Conservation (phyloP, 139 green algal genomes). For the Ulvella scutata region DNA sequence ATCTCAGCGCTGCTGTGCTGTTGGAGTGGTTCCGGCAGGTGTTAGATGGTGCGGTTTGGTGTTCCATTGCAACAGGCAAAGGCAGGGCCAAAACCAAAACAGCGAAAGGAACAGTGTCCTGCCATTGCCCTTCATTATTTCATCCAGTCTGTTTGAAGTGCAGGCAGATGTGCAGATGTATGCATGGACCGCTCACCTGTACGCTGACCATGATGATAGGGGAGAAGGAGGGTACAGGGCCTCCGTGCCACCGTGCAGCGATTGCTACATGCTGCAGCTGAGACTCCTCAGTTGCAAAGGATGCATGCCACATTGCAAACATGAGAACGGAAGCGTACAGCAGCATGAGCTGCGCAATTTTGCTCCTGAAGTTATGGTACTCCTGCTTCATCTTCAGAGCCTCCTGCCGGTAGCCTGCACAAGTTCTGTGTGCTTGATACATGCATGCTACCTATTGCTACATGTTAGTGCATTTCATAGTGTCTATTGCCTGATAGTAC, state of each 20-base stretch:
- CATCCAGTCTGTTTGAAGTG: too few species aligned
- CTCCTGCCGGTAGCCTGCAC: background rate
- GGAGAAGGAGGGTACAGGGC: background rate
- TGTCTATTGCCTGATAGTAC: too few species aligned
- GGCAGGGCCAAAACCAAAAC: too few species aligned
- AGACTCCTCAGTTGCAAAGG: background rate
- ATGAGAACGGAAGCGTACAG: slow-evolving; percentile 15
- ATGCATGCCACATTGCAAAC: slow-evolving; percentile 5
- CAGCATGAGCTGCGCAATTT: slow-evolving; percentile 30
- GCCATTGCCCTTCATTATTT: too few species aligned
- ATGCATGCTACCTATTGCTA: too few species aligned
- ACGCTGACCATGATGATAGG: slow-evolving; percentile 1
- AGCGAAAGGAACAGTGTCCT: too few species aligned
- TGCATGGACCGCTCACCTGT: background rate
- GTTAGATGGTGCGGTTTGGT: too few species aligned
- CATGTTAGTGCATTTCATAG: too few species aligned
- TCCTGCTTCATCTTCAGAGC: slow-evolving; percentile 71
- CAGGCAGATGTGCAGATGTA: background rate
- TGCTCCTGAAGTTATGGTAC: slow-evolving; percentile 76
- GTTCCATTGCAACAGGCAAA: too few species aligned
- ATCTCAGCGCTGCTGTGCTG: too few species aligned
- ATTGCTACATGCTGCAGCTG: slow-evolving; percentile 17
- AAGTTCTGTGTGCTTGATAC: too few species aligned
- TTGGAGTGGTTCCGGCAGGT: too few species aligned
- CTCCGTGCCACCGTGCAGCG: slow-evolving; percentile 1